These are phyloP conservation scores for Yamadazyma diddensiae DNA, from an alignment of 1,139 yeast species.

Conservation along the genomic window DNA sequence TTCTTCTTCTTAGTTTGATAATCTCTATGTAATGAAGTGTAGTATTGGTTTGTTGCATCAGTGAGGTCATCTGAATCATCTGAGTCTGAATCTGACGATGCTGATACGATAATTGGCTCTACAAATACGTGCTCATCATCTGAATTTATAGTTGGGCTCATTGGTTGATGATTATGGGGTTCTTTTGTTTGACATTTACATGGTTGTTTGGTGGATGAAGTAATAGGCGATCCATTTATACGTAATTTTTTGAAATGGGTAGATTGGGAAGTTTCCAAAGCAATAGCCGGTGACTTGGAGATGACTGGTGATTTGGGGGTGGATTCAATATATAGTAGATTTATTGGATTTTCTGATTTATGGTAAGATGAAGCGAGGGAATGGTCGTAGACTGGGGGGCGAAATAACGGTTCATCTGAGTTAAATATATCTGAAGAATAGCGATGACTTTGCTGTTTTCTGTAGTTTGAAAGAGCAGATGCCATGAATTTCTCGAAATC, in stretches of 20 bases:
- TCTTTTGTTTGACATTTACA: too few species aligned
- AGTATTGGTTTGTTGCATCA: constrained; percentile 16
- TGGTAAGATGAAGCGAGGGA: constrained; percentile 14
- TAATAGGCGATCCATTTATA: constrained; percentile 40
- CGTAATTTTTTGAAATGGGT: constrained; percentile 45
- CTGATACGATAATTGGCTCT: constrained; percentile 17
- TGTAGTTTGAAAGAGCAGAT: constrained; percentile 29
- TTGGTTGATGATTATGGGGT: too few species aligned
- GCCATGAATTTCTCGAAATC: constrained; percentile 38
- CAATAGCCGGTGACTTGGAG: constrained; percentile 40
- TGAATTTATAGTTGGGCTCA: too few species aligned
- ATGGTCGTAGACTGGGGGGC: constrained; percentile 11
- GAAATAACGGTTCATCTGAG: constrained; percentile 3
- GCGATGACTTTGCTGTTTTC: constrained; percentile 25
- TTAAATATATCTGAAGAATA: constrained; percentile 9
- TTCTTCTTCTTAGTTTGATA: constrained; percentile 15
- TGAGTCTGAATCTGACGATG: constrained; percentile 30
- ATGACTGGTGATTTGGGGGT: too few species aligned
- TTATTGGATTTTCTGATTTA: constrained; percentile 21
- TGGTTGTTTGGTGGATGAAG: constrained; percentile 22
- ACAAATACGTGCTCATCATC: constrained; percentile 17
- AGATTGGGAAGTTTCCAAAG: constrained; percentile 32
- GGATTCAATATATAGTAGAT: constrained; percentile 16
- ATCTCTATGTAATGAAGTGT: constrained; percentile 10
- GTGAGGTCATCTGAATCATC: constrained; percentile 13